A percentile compares a stretch with the other conserved stretches of the same genome.
phyloP scores from a whole-genome alignment of 495 filamentous ascomycete genomes.

The Tuber calosporum region DNA sequence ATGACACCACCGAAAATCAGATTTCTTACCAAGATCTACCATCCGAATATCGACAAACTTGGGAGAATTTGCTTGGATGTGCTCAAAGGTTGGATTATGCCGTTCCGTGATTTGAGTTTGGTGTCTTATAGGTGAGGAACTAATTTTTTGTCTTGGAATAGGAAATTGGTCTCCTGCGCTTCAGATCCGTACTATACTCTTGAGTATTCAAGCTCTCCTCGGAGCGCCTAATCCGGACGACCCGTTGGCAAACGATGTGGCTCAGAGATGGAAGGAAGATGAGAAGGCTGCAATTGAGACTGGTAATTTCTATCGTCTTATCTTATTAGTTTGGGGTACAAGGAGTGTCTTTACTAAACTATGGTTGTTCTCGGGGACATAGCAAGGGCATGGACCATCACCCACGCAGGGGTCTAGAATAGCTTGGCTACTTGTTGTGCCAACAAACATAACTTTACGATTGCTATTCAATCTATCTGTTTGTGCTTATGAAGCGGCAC shows the following conservation, averaged over 20 bases:
- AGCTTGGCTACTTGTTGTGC: slow-evolving; percentile 1
- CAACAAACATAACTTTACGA: not conserved
- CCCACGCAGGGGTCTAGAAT: slow-evolving; percentile 37
- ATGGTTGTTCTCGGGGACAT: slow-evolving; percentile 2
- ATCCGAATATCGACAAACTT: slow-evolving; percentile 96
- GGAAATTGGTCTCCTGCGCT: slow-evolving; percentile 98
- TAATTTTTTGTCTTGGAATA: slow-evolving; percentile 42
- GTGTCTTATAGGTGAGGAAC: not conserved
- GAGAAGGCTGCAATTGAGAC: slow-evolving; percentile 66
- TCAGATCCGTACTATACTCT: slow-evolving; percentile 93
- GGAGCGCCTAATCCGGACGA: slow-evolving; percentile 97
- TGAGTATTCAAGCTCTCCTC: slow-evolving; percentile 93
- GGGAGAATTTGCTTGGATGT: slow-evolving; percentile 97
- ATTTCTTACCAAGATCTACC: slow-evolving; percentile 98
- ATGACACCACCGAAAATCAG: slow-evolving; percentile 99
- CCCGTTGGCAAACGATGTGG: slow-evolving; percentile 91
- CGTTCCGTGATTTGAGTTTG: not conserved
- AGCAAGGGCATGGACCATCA: slow-evolving; percentile 41
- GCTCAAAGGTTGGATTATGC: slow-evolving; percentile 69
- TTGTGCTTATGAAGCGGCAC: not conserved
- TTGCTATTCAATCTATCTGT: not conserved
- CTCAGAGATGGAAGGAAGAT: slow-evolving; percentile 96
- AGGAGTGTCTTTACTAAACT: slow-evolving; percentile 5
- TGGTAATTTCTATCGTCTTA: slow-evolving; percentile 27
- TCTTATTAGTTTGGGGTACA: not conserved